These are phyloP conservation scores for Phoma sp. DNA, from an alignment of 2,329 filamentous ascomycete genomes.

Conservation along the genomic window DNA sequence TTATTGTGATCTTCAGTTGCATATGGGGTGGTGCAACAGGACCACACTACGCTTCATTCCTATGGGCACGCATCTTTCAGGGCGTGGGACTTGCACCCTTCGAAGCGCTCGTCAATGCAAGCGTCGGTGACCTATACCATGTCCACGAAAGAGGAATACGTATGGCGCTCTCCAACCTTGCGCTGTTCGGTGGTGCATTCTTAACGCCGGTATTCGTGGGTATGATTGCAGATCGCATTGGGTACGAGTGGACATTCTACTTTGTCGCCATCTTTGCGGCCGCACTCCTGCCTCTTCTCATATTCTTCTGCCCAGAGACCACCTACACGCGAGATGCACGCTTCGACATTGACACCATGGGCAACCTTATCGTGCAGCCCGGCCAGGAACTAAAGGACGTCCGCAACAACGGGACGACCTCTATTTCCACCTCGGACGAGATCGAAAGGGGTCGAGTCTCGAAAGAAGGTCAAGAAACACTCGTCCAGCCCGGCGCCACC, in stretches of 20 bases:
- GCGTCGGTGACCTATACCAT: slow-evolving; percentile 88
- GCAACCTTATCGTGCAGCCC: slow-evolving; percentile 30
- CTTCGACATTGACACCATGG: slow-evolving; percentile 73
- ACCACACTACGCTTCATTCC: slow-evolving; percentile 72
- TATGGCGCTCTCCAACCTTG: slow-evolving; percentile 81
- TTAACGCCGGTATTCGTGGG: slow-evolving; percentile 90
- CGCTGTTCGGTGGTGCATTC: slow-evolving; percentile 75
- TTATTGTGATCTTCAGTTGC: slow-evolving; percentile 76
- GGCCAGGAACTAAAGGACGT: slow-evolving; percentile 5
- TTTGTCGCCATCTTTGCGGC: slow-evolving; percentile 85
- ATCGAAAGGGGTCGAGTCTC: background rate
- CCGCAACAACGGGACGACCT: background rate
- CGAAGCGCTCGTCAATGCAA: slow-evolving; percentile 87
- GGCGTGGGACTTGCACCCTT: slow-evolving; percentile 88
- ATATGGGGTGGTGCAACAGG: slow-evolving; percentile 78
- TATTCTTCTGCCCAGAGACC: slow-evolving; percentile 86
- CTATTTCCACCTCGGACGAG: slow-evolving; percentile 2
- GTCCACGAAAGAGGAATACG: slow-evolving; percentile 85
- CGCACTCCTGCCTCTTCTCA: slow-evolving; percentile 71
- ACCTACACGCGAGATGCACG: slow-evolving; percentile 72
- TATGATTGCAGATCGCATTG: slow-evolving; percentile 77
- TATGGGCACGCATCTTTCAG: slow-evolving; percentile 83
- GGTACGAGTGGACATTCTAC: slow-evolving; percentile 91
- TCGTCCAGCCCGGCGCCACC: background rate
- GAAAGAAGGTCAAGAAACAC: background rate